Base-by-base conservation (phyloP, 2,329 filamentous ascomycete species). In the Xylaria sp. region DNA sequence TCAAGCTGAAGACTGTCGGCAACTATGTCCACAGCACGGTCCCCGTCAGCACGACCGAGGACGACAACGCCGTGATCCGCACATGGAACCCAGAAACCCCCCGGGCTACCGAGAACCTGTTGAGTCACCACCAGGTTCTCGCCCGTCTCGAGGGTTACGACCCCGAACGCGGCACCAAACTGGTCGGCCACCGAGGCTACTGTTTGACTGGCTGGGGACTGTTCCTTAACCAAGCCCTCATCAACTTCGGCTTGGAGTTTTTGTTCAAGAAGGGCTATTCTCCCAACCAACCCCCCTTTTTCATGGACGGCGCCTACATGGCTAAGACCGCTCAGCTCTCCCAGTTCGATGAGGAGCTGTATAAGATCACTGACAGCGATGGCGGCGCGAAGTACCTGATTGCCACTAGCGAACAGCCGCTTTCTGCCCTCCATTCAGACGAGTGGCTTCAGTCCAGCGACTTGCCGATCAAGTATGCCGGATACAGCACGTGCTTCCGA, bases 231-330 rank as follows among this genome's bases (percentile, higher is more conserved):
- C 91, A 96, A 79, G 96, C 96, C 1, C 87, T 99, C 61, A 91
- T 98, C 82, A 97, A 97, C 83, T 99, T 98, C 79, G 95, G 94
- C 62, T 86, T 98, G 57, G 92, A 97, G 78, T 98, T 97, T 80
- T 89, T 98, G 64, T 89, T 89, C 80, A 86, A 88, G 76, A 92
- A 91, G 81, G 94, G 92, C 66, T 97, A 94, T 82, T 94, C 88
- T 36, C 91, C 93, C 8, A 89, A 95, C 73, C 93, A 96, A 78
- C 92, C 95, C 1, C 94, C 94, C 1, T 94, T 94, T 78, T 97
- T 99, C 85, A 97, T 98, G 93, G 88, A 95, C 71, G 92, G 93
- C 81, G 93, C 97, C 60, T 91, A 94, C 80, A 99, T 99, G 96
- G 94, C 64, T 69, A 98, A 98, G 86, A 99, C 96, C 0, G 96